Base-by-base conservation (phyloP, 164 flowering plant genomes). In the Vitis rupestris region DNA sequence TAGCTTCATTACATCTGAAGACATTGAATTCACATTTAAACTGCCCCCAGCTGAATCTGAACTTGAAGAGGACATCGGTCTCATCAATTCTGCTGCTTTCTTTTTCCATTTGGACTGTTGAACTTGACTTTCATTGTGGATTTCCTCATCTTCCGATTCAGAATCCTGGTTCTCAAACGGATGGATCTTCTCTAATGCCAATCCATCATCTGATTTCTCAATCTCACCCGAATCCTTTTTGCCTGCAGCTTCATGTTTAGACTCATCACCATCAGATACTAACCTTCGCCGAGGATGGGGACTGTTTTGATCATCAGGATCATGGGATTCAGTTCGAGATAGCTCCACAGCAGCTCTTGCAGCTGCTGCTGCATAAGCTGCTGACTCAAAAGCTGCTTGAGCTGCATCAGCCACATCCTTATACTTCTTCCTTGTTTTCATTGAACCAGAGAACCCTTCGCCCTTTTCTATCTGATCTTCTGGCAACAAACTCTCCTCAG, bases 311-410 rank as follows among this genome's bases (percentile, higher is more conserved):
- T 78, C 78, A 61, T 79, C 81, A 50, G 85, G 77, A 77, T 77
- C 78, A 44, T 68, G 79, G 13, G 87, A 56, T n/a, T 50, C 75
- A n/a, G 83, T 73, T 53, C 82, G 74, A 16, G 94, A 89, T 27
- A 91, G 92, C 63, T 84, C 92, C 68, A 89, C 91, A 3, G 94
- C 97, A 3, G 91, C 93, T 74, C 92, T 83, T 70, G 97, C 97
- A 17, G 97, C 97, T 1, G 70, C 92, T 23, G 97, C 97, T 54
- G 94, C 91, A 72, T 82, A 73, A 51, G 92, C 94, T 9, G 93
- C 92, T 1, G 93, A 92, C 77, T 89, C 87, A 75, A 89, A 94
- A 49, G 98, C 98, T 59, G 88, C 93, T 76, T 90, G 94, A 59
- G 94, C 95, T 65, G 97, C 97, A 75, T 79, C 87, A 60, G 88